Evolutionary conservation across 257 asterid genomes (phyloP), one percentile per base, ranked within the genome.

Genomic region (Solanum lycopersicoides): DNA sequence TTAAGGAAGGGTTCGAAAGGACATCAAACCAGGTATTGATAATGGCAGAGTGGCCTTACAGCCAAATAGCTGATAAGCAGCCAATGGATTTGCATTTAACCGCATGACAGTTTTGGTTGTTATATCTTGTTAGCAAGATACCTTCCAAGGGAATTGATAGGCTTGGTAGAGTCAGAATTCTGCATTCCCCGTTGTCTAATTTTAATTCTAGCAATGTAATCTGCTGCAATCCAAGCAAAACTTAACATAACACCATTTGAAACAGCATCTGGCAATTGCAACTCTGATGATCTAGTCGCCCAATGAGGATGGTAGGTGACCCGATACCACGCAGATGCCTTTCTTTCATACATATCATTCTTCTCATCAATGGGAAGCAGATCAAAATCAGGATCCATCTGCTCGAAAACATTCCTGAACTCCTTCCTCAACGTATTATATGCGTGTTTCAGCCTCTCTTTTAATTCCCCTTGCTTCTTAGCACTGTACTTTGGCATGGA

Each of bases 251-350:
- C 97, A 1, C 91, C 42, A 73, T 87, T 89, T 35, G 91, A 92
- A 42, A 45, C 87, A 39, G 89, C 95, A 56, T 92, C 94, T 5
- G 91, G 84, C 73, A 50, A 30, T 4, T 86, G 94, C 28, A 92
- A 87, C 83, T 91, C 95, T 89, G 82, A 89, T 3, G 93, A 91
- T 86, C 90, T 94, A 65, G 88, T 87, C 68, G 94, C 93, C 98
- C 98, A 97, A 9, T 56, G 63, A 35, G 95, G 95, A 42, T 92
- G 95, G 89, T 97, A 97, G 0, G 98, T 96, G 9, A 97, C 98
- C 86, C 86, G 96, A 83, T 97, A 96, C 99, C 99, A 97, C 7
- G 99, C 99, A 0, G 98, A 97, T 39, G 99, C 99, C 93, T 97
- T 97, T 35, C 86, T 93, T 87, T 97, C 99, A 42, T 94, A 97